Evolutionary conservation across 2,329 filamentous ascomycete genomes (phyloP), one percentile per base, ranked within the genome.

Genomic region (Reticulascus tulasneorum): DNA sequence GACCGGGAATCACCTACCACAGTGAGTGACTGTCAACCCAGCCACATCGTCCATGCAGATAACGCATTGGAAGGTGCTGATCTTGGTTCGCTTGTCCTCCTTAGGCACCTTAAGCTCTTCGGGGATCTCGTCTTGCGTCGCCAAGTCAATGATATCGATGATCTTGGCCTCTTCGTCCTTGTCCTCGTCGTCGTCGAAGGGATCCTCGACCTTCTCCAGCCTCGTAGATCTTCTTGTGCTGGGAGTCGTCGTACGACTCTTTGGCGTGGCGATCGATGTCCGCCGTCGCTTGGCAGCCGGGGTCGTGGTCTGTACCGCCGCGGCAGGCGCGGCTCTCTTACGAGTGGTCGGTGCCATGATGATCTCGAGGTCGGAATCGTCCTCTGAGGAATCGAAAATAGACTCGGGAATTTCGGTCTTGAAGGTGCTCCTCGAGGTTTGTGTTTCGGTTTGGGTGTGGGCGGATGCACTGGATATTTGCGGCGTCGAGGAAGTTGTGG

Each of bases 31-130:
- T 2, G 77, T 81, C 42, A 84, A 49, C 19, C 66, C 63, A 2
- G 68, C 71, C 18, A 67, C 71, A 42, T 77, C 67, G 42, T 83
- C 79, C 75, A 83, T 79, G 57, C 79, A 84, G 39, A 84, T 83
- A 27, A 79, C 76, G 44, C 79, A 84, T 55, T 82, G 75, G 30
- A 82, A 79, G 5, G 64, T 62, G 28, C 67, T 63, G 12, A 84
- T 55, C 53, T 74, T 77, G 50, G 67, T 55, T 33, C 58, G 66
- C 9, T 69, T 73, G 33, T 74, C 71, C 32, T 64, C 61, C 35
- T 68, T 62, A 9, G 64, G 64, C 42, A 64, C 61, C 40, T 60
- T 56, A n/a, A 69, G 53, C 30, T 69, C 58, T 9, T 62, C 54
- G 0, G 67, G 67, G 3, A 71, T 58, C 23, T 67, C 64, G 9